Conservation (phyloP, 805 yeast species). For the Lachancea fermentati region DNA sequence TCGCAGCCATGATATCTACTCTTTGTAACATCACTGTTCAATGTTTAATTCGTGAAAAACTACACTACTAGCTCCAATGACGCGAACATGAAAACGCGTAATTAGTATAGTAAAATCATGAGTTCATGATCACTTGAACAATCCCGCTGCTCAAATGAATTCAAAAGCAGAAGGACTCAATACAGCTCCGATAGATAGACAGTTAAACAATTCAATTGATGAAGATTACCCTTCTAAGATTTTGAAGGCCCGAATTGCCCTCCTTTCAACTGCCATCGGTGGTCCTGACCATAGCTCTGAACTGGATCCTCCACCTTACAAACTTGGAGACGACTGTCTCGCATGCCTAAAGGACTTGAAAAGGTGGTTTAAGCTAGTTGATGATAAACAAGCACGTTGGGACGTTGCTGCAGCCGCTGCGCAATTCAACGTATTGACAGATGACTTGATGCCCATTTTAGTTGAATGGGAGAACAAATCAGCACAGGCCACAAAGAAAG, state of each 20-base stretch:
- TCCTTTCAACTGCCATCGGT: constrained; percentile 84
- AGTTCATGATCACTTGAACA: no score
- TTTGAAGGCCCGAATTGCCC: constrained; percentile 67
- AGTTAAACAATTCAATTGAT: background rate
- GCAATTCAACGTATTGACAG: constrained; percentile 64
- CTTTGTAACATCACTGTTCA: no score
- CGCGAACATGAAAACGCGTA: no score
- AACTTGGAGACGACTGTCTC: constrained; percentile 69
- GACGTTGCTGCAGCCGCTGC: constrained; percentile 87
- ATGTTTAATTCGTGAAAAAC: no score
- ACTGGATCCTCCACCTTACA: constrained; percentile 49
- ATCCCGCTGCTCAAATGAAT: background rate
- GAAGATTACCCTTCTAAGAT: constrained; percentile 23
- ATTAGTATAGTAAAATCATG: no score
- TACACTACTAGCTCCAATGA: no score
- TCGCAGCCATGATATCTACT: no score
- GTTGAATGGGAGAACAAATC: constrained; percentile 59
- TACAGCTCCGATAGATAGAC: background rate
- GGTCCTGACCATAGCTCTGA: constrained; percentile 68
- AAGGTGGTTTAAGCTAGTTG: constrained; percentile 81
- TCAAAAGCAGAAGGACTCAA: background rate
- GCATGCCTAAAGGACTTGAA: constrained; percentile 85
- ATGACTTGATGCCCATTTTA: constrained; percentile 70
- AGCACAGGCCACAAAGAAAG: constrained; percentile 17
- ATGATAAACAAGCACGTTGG: constrained; percentile 61